phyloP scores from a whole-genome alignment of 2,329 filamentous ascomycete species.

The Microcyclospora pomicola region DNA sequence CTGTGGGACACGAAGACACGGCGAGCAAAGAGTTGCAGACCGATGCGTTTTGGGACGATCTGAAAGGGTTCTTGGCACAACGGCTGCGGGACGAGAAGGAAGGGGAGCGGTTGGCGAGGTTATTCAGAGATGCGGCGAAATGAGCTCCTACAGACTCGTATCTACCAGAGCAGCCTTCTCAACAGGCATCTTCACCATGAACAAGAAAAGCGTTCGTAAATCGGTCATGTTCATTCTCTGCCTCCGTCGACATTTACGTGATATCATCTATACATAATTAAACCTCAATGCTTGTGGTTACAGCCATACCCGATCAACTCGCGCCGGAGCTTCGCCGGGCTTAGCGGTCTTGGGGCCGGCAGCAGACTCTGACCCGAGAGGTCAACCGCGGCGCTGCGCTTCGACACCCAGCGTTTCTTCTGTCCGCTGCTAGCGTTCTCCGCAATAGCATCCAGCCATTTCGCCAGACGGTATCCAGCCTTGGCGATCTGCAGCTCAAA shows the following conservation, averaged over 20 bases:
- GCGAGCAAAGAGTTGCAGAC: slow-evolving; percentile 41
- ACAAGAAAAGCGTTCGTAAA: too few species aligned
- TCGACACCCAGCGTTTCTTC: neutral
- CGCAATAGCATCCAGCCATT: slow-evolving; percentile 24
- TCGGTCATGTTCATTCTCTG: too few species aligned
- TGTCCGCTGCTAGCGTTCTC: slow-evolving; percentile 2
- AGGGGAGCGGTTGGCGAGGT: slow-evolving; percentile 48
- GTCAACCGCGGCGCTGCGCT: slow-evolving; percentile 3
- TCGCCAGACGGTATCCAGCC: slow-evolving; percentile 25
- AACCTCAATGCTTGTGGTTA: slow-evolving; percentile 2
- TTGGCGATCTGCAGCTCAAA: slow-evolving; percentile 32
- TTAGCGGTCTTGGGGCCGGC: slow-evolving; percentile 9
- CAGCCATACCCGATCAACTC: slow-evolving; percentile 13
- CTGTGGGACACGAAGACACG: slow-evolving; percentile 34
- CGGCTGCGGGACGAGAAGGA: slow-evolving; percentile 56
- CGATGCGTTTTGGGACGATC: slow-evolving; percentile 72
- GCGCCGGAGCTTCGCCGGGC: slow-evolving; percentile 12
- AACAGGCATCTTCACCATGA: too few species aligned
- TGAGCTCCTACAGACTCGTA: too few species aligned
- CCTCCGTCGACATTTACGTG: too few species aligned
- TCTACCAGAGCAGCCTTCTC: too few species aligned
- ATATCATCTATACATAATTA: too few species aligned
- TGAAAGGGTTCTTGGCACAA: slow-evolving; percentile 67
- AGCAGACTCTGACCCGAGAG: slow-evolving; percentile 6
- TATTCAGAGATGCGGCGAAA: slow-evolving; percentile 63